Percentiles rank a stretch among this genome's conserved stretches.
Evolutionary conservation across 345 rosid genomes (phyloP).

Genomic region (Acer negundo): DNA sequence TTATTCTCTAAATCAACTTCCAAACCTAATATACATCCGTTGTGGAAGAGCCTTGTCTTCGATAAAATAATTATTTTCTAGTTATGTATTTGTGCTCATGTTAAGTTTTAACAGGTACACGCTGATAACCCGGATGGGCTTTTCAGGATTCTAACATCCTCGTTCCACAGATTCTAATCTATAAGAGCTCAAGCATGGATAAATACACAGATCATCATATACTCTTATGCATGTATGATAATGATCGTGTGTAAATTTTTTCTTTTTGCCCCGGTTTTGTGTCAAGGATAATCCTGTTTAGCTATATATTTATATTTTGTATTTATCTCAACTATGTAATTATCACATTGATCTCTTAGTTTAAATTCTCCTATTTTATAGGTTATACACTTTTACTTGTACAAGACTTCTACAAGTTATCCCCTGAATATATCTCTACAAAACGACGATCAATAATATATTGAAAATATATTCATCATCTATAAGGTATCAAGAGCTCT

Average conservation of each 20-base stretch:
- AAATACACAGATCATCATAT: not conserved
- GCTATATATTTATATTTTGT: too few relatives aligned
- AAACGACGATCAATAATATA: too few relatives aligned
- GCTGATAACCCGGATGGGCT: constrained; percentile 96
- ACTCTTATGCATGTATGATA: not conserved
- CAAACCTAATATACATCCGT: not conserved
- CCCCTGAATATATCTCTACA: too few relatives aligned
- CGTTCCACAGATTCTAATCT: constrained; percentile 57
- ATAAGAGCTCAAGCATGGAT: not conserved
- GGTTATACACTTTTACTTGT: too few relatives aligned
- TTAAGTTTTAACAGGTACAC: constrained; percentile 58
- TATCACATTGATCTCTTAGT: too few relatives aligned
- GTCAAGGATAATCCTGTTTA: too few relatives aligned
- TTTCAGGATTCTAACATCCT: constrained; percentile 80
- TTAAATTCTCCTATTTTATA: too few relatives aligned
- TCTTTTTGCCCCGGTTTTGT: not conserved
- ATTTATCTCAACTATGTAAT: too few relatives aligned
- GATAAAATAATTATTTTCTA: not conserved
- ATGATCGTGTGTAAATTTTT: not conserved
- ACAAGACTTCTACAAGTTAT: too few relatives aligned
- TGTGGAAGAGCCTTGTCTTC: not conserved
- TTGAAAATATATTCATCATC: too few relatives aligned
- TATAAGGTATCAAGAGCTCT: too few relatives aligned
- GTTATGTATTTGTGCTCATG: not conserved
- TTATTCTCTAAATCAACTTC: not conserved